phyloP scores from a whole-genome alignment of 148 eudicot genomes.

The Cornus suecica region DNA sequence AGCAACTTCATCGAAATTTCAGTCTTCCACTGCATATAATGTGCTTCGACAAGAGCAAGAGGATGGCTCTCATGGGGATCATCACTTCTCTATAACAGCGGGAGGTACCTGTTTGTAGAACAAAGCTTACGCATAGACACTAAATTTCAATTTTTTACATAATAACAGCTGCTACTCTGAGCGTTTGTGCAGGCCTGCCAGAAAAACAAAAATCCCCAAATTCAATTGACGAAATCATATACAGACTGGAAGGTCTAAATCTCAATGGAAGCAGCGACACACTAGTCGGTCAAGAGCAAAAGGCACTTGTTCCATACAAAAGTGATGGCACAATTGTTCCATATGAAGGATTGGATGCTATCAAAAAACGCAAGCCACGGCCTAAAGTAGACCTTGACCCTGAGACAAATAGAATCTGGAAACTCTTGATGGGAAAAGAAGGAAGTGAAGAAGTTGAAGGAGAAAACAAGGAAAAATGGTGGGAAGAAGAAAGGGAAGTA shows the following conservation, averaged over 20 bases:
- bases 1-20: conserved; percentile 17
- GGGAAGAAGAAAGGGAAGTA: conserved; percentile 66
- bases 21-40: conserved; percentile 12
- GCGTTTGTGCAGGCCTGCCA: conserved; percentile 25
- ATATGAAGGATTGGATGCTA: conserved; percentile 34
- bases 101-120: conserved; percentile 24
- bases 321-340: conserved; percentile 44
- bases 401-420: conserved; percentile 65
- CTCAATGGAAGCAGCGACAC: conserved; percentile 28
- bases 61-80: conserved; percentile 12
- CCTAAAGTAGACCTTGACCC: conserved; percentile 76
- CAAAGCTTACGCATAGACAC: background rate
- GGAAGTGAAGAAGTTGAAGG: conserved; percentile 36
- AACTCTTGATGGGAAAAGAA: conserved; percentile 67
- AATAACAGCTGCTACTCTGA: background rate
- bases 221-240: conserved; percentile 37
- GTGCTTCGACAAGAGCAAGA: conserved; percentile 14
- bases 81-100: conserved; percentile 13
- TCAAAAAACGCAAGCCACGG: conserved; percentile 46
- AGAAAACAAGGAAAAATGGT: conserved; percentile 58
- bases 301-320: conserved; percentile 53
- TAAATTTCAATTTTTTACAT: background rate
- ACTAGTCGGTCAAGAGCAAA: conserved; percentile 18
- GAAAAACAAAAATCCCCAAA: conserved; percentile 13
- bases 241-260: conserved; percentile 26